These are phyloP conservation scores for Torrubiellomyces zombiae DNA, from an alignment of 2,329 filamentous ascomycete species.

Conservation along the genomic window DNA sequence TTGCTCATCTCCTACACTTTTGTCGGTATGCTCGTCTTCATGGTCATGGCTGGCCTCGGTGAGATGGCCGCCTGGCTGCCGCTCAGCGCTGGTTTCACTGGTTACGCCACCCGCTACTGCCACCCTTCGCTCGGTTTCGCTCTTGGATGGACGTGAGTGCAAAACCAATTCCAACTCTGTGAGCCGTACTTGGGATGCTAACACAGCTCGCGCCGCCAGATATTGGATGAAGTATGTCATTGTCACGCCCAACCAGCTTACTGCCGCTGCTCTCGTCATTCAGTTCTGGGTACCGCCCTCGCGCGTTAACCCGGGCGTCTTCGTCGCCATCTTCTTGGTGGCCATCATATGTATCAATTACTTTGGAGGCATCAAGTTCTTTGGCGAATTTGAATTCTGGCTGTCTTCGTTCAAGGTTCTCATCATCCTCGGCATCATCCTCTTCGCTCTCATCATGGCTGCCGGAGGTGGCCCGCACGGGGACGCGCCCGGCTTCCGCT, in stretches of 20 bases:
- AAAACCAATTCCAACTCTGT: too few species aligned
- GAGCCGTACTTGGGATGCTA: too few species aligned
- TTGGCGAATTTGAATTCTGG: constrained; percentile 50
- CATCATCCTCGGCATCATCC: constrained; percentile 47
- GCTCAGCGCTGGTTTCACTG: constrained; percentile 62
- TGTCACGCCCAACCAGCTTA: constrained; percentile 70
- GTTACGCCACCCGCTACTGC: constrained; percentile 63
- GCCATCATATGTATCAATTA: constrained; percentile 51
- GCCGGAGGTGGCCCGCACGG: constrained; percentile 48
- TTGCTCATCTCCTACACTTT: constrained; percentile 57
- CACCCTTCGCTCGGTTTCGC: constrained; percentile 70
- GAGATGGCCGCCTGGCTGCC: constrained; percentile 79
- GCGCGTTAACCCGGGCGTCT: constrained; percentile 59
- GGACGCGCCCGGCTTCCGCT: constrained; percentile 46
- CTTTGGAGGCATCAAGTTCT: constrained; percentile 42
- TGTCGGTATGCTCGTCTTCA: constrained; percentile 56
- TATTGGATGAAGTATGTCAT: constrained; percentile 72
- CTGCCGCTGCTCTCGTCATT: constrained; percentile 63
- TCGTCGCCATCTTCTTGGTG: constrained; percentile 55
- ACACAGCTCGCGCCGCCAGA: constrained; percentile 11
- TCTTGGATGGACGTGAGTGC: constrained; percentile 52
- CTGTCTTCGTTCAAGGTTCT: constrained; percentile 51
- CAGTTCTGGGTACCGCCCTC: constrained; percentile 56
- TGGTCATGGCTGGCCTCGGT: constrained; percentile 68
- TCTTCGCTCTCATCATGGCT: constrained; percentile 46